Percentiles rank a stretch among this genome's conserved stretches.
phyloP scores from a whole-genome alignment of 805 yeast species.

The Candida ficus region DNA sequence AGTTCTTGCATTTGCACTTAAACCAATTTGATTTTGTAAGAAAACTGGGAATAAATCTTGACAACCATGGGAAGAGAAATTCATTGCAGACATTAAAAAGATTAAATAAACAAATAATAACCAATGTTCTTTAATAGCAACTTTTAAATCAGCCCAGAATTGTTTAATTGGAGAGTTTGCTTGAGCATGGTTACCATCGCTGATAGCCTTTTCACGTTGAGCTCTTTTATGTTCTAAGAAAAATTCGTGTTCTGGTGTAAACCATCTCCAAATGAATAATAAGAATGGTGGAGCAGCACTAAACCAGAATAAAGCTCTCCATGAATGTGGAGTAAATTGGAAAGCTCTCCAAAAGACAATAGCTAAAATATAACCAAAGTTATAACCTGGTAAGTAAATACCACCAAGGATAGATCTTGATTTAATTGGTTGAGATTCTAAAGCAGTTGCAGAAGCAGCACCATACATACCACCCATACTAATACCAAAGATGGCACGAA shows the following conservation, averaged over 20 bases:
- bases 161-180: conserved; percentile 19
- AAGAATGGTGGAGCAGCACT: conserved; percentile 62
- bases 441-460: conserved; percentile 58
- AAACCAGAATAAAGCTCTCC: conserved; percentile 76
- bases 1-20: conserved; percentile 42
- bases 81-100: conserved; percentile 61
- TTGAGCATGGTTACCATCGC: conserved; percentile 19
- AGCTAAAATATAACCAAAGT: conserved; percentile 62
- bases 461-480: conserved; percentile 73
- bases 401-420: conserved; percentile 64
- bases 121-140: conserved; percentile 50
- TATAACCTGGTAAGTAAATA: conserved; percentile 50
- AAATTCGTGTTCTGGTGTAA: conserved; percentile 56
- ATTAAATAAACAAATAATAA: conserved; percentile 52
- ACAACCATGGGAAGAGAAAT: conserved; percentile 69
- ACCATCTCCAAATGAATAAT: conserved; percentile 51
- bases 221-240: conserved; percentile 32
- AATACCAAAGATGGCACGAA: conserved; percentile 61
- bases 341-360: conserved; percentile 64
- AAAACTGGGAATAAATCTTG: conserved; percentile 71
- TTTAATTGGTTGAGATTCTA: conserved; percentile 55
- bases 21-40: conserved; percentile 46
- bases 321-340: conserved; percentile 44
- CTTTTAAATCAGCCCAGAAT: conserved; percentile 27
- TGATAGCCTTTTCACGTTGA: conserved; percentile 23